Percentiles rank a stretch among this genome's conserved stretches.
Conservation (phyloP, 108 stramenopile species). For the Aurantiochytrium sp. region DNA sequence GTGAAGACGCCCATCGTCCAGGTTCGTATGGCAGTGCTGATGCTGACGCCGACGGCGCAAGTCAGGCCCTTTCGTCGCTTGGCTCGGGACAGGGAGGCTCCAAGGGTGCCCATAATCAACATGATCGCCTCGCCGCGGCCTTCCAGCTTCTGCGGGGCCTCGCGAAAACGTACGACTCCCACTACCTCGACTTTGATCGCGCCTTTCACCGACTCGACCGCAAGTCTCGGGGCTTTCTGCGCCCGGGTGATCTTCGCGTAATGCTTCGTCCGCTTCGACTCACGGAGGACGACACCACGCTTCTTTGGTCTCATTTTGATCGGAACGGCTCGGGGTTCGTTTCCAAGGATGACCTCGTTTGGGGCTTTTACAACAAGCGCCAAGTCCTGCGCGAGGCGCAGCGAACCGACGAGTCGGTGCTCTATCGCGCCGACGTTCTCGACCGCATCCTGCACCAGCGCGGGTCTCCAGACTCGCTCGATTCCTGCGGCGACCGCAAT, state of each 20-base stretch:
- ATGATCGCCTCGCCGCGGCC: neutral
- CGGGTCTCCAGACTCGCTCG: too few species aligned
- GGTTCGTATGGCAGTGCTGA: too few species aligned
- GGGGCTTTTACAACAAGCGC: conserved; percentile 8
- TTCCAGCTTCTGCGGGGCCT: neutral
- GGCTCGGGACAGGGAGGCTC: too few species aligned
- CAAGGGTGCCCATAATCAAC: too few species aligned
- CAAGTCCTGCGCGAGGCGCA: neutral
- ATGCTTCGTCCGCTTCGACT: neutral
- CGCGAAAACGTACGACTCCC: neutral
- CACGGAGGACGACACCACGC: neutral
- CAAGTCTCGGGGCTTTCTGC: neutral
- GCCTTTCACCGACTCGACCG: neutral
- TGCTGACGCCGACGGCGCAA: too few species aligned
- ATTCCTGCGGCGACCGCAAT: too few species aligned
- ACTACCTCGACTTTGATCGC: conserved; percentile 4
- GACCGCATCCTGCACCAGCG: neutral
- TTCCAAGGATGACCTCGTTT: neutral
- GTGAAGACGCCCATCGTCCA: too few species aligned
- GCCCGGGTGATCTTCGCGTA: neutral
- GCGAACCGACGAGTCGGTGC: neutral
- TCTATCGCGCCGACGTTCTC: neutral
- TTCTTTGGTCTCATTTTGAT: conserved; percentile 6
- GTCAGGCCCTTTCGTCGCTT: too few species aligned
- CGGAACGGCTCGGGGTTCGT: neutral